Base-by-base conservation (phyloP, 1,284 basidiomycete species). In the Ganoderma meredithae region DNA sequence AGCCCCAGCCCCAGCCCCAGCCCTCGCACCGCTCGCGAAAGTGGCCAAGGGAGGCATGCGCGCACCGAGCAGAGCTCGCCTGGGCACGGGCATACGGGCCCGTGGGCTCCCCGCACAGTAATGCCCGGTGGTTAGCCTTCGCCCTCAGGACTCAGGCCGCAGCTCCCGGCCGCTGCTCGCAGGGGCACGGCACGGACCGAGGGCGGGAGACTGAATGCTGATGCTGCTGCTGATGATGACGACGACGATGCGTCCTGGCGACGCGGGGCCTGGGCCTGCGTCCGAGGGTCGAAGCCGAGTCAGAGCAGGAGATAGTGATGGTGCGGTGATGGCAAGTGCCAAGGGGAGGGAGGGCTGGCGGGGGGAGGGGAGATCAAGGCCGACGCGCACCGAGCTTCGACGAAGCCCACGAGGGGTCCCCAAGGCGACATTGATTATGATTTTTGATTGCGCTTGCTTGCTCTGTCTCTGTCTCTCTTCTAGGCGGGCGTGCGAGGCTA, bases 21-120 rank as follows among this genome's bases (percentile, higher is more conserved):
- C 44, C 47, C 47, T 49, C 47, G 47, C 47, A 25, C 47, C 47
- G 47, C 47, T 49, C 47, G 47, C 47, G 22, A 49, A 49, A 22
- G 22, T n/a, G 41, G 41, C 13, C 41, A 41, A 36, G 36, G 41
- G 15, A 12, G 41, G 41, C 41, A 41, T 41, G 41, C 43, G 44
- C n/a, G 44, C 47, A 25, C 47, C n/a, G 22, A 12, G 47, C 47
- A 49, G 22, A 49, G 47, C 47, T 49, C 47, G 47, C 47, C 25
- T 25, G 19, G 19, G 44, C n/a, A 49, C 47, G 22, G 47, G 47
- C 10, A 49, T 49, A 49, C 47, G 22, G 22, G 12, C 47, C 47
- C 22, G 47, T 25, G 47, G n/a, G 47, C 47, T 22, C 22, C 10
- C 10, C 47, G 4, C 47, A 22, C 10, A 22, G 10, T 9, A 25